These are phyloP conservation scores for Chrysoporthe cubensis DNA, from an alignment of 2,329 filamentous ascomycete genomes.

Conservation along the genomic window DNA sequence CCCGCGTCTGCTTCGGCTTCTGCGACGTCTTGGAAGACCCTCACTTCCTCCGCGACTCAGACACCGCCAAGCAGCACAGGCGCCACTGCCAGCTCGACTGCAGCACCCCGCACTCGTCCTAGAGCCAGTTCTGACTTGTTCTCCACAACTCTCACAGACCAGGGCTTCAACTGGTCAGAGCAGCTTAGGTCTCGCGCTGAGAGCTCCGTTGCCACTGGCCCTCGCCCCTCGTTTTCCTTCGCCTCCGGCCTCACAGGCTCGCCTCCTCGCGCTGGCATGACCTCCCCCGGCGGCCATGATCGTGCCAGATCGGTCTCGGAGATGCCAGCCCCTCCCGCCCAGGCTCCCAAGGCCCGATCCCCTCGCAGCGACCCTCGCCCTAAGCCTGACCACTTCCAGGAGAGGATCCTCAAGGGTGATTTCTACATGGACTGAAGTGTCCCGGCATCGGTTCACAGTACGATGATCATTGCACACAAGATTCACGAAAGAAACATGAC, in stretches of 20 bases:
- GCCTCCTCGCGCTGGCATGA: constrained; percentile 43
- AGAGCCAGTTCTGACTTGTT: constrained; percentile 69
- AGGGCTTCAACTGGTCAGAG: constrained; percentile 97
- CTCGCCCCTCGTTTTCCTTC: constrained; percentile 63
- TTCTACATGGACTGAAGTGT: constrained; percentile 90
- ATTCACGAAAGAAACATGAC: background rate
- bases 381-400: constrained; percentile 93
- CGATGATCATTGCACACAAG: background rate
- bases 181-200: constrained; percentile 91
- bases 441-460: background rate
- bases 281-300: constrained; percentile 53
- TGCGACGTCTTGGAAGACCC: constrained; percentile 36
- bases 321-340: constrained; percentile 60
- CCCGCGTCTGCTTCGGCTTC: constrained; percentile 36
- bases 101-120: constrained; percentile 61
- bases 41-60: constrained; percentile 27
- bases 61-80: constrained; percentile 41
- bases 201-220: constrained; percentile 65
- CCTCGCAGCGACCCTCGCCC: constrained; percentile 46
- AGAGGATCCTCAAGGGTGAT: constrained; percentile 95
- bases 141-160: constrained; percentile 69
- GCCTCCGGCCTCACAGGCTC: constrained; percentile 49
- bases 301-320: constrained; percentile 72
- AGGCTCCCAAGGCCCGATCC: constrained; percentile 54
- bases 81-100: constrained; percentile 44